Conservation (phyloP, 306 rosid species). For the Astragalus glycyphyllos region DNA sequence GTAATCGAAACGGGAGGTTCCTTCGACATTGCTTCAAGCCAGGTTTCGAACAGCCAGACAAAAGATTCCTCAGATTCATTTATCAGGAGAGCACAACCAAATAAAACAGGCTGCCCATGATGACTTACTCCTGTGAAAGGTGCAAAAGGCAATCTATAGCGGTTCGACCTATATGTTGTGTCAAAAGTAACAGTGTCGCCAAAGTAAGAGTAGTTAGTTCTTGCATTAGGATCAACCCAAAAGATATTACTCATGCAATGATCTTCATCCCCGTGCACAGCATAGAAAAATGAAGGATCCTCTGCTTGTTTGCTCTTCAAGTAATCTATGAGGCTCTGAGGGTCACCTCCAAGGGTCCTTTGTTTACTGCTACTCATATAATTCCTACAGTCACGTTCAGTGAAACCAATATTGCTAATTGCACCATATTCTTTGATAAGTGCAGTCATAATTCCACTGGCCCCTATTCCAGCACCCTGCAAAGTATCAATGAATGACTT, state of each 20-base stretch:
- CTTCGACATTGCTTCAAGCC: conserved; percentile 46
- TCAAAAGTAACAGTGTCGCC: conserved; percentile 52
- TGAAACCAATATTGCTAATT: conserved; percentile 47
- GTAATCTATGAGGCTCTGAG: conserved; percentile 48
- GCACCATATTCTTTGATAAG: conserved; percentile 46
- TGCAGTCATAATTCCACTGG: conserved; percentile 51
- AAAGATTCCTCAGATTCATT: conserved; percentile 47
- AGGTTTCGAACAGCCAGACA: conserved; percentile 46
- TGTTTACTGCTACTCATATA: conserved; percentile 48
- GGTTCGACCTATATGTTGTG: conserved; percentile 52
- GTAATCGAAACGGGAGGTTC: conserved; percentile 46
- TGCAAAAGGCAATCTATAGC: conserved; percentile 50
- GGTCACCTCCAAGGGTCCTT: conserved; percentile 52
- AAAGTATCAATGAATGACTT: conserved; percentile 48
- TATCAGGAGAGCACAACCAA: conserved; percentile 44
- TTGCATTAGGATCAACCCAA: conserved; percentile 47
- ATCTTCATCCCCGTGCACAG: conserved; percentile 47
- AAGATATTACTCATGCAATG: conserved; percentile 45
- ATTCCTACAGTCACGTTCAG: conserved; percentile 53
- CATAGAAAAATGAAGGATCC: conserved; percentile 48
- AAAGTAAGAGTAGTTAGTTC: conserved; percentile 46
- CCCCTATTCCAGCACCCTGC: conserved; percentile 50
- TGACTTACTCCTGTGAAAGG: conserved; percentile 48
- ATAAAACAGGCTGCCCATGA: conserved; percentile 50
- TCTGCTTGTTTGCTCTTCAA: conserved; percentile 45